phyloP scores from a whole-genome alignment of 169 alveolate species.

The Babesia ovis region DNA sequence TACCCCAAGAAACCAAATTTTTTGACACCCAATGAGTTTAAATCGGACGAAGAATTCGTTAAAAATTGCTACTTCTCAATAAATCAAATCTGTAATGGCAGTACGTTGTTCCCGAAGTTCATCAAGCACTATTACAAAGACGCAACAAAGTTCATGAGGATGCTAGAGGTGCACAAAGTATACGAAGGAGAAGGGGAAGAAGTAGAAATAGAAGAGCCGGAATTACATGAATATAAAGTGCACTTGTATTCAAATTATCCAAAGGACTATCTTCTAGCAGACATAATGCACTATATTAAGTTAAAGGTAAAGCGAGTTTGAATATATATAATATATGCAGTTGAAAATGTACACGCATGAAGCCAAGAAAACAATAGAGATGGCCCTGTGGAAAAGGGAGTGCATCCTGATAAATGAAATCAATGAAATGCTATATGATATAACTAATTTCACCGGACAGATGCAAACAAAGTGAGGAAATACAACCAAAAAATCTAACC shows the following conservation, averaged over 20 bases:
- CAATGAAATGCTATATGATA: conserved; percentile 9
- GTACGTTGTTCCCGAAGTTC: background rate
- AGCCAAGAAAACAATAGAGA: conserved; percentile 10
- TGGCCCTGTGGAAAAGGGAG: conserved; percentile 23
- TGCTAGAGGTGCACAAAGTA: background rate
- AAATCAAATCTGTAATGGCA: background rate
- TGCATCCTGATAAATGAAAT: conserved; percentile 59
- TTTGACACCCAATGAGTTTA: background rate
- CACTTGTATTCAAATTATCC: background rate
- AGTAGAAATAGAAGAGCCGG: background rate
- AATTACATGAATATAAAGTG: background rate
- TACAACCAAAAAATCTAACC: background rate
- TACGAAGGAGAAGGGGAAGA: too few species aligned
- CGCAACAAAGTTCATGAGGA: background rate
- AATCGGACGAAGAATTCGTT: background rate
- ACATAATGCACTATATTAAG: too few species aligned
- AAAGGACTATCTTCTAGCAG: background rate
- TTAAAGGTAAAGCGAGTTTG: background rate
- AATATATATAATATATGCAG: conserved; percentile 6
- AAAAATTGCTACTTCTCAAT: background rate
- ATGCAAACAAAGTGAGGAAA: conserved; percentile 13
- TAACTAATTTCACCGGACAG: conserved; percentile 2
- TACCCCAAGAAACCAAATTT: background rate
- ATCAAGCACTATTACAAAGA: background rate
- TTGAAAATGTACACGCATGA: conserved; percentile 19